Conservation (phyloP, 257 asterid species). For the Ehretia macrophylla region DNA sequence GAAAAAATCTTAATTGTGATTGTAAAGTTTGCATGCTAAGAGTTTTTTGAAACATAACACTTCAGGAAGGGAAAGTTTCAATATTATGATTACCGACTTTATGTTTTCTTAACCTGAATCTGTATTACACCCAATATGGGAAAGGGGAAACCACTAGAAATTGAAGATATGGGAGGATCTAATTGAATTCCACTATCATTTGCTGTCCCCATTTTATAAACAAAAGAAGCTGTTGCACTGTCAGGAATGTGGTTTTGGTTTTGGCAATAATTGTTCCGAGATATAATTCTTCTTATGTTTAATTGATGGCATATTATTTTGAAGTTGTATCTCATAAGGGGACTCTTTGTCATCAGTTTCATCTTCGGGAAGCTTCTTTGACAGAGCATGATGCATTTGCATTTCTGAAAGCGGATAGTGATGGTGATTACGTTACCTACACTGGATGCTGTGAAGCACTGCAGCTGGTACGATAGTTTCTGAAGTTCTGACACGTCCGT, state of each 20-base stretch:
- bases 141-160: too few relatives aligned
- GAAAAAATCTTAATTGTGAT: too few relatives aligned
- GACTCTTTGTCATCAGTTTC: constrained; percentile 54
- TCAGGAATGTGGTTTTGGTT: neutral
- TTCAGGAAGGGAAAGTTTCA: too few relatives aligned
- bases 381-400: constrained; percentile 83
- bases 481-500: neutral
- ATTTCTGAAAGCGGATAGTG: constrained; percentile 72
- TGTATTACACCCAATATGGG: too few relatives aligned
- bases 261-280: neutral
- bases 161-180: too few relatives aligned
- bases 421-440: constrained; percentile 72
- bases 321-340: neutral
- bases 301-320: neutral
- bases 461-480: constrained; percentile 45
- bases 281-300: neutral
- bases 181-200: too few relatives aligned
- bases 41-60: neutral
- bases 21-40: too few relatives aligned
- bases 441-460: constrained; percentile 84
- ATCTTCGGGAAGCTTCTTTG: constrained; percentile 76
- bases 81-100: too few relatives aligned
- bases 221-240: neutral
- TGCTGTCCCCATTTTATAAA: neutral
- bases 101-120: too few relatives aligned